Conservation (phyloP, 2,329 filamentous ascomycete genomes). For the Aspergillus fumigatiaffinis region DNA sequence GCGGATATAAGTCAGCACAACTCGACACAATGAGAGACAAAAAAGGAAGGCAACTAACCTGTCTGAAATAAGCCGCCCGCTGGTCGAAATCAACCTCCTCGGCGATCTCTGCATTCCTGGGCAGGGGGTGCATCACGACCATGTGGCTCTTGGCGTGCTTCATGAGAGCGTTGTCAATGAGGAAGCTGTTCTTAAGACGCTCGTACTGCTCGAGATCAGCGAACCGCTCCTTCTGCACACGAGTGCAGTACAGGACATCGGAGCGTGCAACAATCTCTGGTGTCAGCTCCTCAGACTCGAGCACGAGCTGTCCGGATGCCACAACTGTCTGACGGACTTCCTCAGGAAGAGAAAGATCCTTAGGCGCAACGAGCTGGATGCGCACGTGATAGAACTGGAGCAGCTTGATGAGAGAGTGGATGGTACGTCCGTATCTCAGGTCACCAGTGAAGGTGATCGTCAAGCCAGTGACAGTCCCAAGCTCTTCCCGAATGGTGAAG, state of each 20-base stretch:
- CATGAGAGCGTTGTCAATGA: constrained; percentile 85
- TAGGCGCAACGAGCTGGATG: constrained; percentile 85
- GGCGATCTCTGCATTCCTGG: constrained; percentile 85
- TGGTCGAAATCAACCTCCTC: constrained; percentile 98
- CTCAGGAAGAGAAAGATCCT: constrained; percentile 69
- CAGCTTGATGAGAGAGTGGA: constrained; percentile 91
- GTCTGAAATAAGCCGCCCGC: constrained; percentile 95
- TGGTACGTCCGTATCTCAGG: constrained; percentile 85
- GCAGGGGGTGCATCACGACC: constrained; percentile 93
- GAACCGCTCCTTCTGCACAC: constrained; percentile 96
- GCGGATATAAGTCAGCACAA: constrained; percentile 40
- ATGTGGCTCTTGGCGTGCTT: constrained; percentile 89
- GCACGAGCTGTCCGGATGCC: constrained; percentile 69
- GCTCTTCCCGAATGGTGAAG: constrained; percentile 96
- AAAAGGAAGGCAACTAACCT: constrained; percentile 61
- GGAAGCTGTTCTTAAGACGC: constrained; percentile 78
- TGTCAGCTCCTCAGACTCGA: constrained; percentile 74
- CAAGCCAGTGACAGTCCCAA: constrained; percentile 89
- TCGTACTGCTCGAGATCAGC: constrained; percentile 77
- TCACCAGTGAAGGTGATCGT: constrained; percentile 97
- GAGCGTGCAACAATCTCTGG: constrained; percentile 80
- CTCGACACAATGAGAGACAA: background rate
- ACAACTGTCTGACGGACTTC: constrained; percentile 70
- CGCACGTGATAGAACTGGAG: constrained; percentile 93
- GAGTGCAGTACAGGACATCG: constrained; percentile 94